Percentiles rank a stretch among this genome's conserved stretches.
These are phyloP conservation scores for Purpureocillium takamizusanense DNA, from an alignment of 2,329 filamentous ascomycete species.

Conservation along the genomic window DNA sequence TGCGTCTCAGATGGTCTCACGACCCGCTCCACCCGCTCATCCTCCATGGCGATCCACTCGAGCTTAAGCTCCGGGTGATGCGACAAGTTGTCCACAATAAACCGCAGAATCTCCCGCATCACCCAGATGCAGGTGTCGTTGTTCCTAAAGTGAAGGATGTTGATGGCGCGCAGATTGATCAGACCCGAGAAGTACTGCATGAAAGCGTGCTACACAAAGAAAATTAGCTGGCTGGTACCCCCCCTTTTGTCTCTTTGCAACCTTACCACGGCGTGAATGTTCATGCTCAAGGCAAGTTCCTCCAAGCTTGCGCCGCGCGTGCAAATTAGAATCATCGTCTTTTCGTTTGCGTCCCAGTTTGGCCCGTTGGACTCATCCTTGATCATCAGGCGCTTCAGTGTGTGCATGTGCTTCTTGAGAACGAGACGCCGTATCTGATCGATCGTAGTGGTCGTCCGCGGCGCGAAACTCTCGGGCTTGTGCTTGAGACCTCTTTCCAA, in stretches of 20 bases:
- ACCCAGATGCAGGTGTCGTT: slow-evolving; percentile 49
- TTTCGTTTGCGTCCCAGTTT: slow-evolving; percentile 49
- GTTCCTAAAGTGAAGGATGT: slow-evolving; percentile 44
- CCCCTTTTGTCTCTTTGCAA: neutral
- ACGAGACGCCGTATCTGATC: slow-evolving; percentile 49
- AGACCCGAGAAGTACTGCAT: slow-evolving; percentile 43
- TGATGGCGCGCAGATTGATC: slow-evolving; percentile 41
- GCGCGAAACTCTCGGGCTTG: slow-evolving; percentile 43
- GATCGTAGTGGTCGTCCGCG: slow-evolving; percentile 39
- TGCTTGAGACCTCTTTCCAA: slow-evolving; percentile 43
- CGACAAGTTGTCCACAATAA: slow-evolving; percentile 48
- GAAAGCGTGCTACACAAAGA: slow-evolving; percentile 41
- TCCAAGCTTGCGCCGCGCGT: slow-evolving; percentile 37
- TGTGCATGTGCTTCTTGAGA: slow-evolving; percentile 47
- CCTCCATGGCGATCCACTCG: slow-evolving; percentile 49
- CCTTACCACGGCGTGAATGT: slow-evolving; percentile 43
- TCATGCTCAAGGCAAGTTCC: slow-evolving; percentile 48
- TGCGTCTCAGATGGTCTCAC: slow-evolving; percentile 26
- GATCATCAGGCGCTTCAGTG: slow-evolving; percentile 48
- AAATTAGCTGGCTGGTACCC: no score
- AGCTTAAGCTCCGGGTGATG: slow-evolving; percentile 46
- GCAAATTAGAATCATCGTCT: slow-evolving; percentile 45
- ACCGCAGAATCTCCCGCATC: slow-evolving; percentile 46
- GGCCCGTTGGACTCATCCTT: slow-evolving; percentile 41
- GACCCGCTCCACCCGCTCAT: slow-evolving; percentile 39